These are phyloP conservation scores for Suaeda aralocaspica DNA, from an alignment of 148 eudicot species.

Conservation along the genomic window DNA sequence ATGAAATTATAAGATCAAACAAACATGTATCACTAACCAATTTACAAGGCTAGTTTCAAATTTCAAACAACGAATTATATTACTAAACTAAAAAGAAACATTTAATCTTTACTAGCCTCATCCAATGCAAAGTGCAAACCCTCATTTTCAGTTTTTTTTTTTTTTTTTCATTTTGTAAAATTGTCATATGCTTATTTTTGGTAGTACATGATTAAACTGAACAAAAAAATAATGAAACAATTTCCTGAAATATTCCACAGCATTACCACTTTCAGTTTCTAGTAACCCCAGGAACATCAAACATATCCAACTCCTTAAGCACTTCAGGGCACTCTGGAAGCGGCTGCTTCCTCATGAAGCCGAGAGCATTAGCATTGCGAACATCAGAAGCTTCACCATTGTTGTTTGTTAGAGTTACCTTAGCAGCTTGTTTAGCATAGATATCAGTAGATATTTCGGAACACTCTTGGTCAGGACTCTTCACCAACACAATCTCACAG, in stretches of 20 bases:
- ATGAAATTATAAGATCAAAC: background rate
- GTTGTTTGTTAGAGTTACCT: slow-evolving; percentile 40
- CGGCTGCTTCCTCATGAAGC: slow-evolving; percentile 36
- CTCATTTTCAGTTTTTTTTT: too few species aligned
- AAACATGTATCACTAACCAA: background rate
- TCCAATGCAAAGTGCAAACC: too few species aligned
- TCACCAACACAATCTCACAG: slow-evolving; percentile 36
- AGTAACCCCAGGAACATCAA: background rate
- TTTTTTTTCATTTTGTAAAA: background rate
- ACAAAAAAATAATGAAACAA: background rate
- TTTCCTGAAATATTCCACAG: background rate
- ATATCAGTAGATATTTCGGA: slow-evolving; percentile 30
- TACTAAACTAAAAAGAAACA: background rate
- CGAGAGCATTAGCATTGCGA: slow-evolving; percentile 51
- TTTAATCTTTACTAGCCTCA: background rate
- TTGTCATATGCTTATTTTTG: slow-evolving; percentile 17
- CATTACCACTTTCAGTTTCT: background rate
- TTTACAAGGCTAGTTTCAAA: slow-evolving; percentile 6
- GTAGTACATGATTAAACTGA: slow-evolving; percentile 5
- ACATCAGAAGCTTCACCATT: slow-evolving; percentile 37
- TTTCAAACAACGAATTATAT: background rate
- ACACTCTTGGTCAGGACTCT: slow-evolving; percentile 43
- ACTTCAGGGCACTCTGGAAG: slow-evolving; percentile 34
- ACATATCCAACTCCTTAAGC: slow-evolving; percentile 43
- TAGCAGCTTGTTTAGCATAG: slow-evolving; percentile 23